Conservation (phyloP, 345 rosid genomes). For the Excoecaria cochinchinensis region DNA sequence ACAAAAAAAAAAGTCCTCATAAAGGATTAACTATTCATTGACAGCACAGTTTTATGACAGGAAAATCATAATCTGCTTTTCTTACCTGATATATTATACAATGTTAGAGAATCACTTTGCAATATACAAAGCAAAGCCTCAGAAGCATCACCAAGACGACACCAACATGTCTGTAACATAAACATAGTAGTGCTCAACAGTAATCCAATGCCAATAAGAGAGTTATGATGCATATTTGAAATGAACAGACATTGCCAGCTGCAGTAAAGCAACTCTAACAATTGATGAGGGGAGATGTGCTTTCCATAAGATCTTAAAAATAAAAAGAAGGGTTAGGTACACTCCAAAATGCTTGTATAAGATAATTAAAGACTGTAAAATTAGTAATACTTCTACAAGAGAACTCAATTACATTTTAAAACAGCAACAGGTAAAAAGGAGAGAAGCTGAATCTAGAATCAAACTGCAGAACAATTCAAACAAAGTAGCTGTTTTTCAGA, state of each 20-base stretch:
- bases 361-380: not conserved
- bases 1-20: not conserved
- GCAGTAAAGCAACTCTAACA: not conserved
- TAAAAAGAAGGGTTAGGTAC: not conserved
- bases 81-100: conserved; percentile 79
- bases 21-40: not conserved
- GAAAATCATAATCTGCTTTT: conserved; percentile 24
- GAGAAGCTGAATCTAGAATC: not conserved
- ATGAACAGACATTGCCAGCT: not conserved
- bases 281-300: not conserved
- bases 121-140: conserved; percentile 80
- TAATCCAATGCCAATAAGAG: not conserved
- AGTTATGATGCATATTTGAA: not conserved
- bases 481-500: not conserved
- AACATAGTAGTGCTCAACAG: not conserved
- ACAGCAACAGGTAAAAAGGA: not conserved
- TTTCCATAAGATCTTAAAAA: not conserved
- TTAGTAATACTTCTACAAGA: not conserved
- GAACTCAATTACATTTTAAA: not conserved
- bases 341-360: not conserved
- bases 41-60: not conserved
- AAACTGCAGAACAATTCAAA: not conserved
- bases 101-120: conserved; percentile 59
- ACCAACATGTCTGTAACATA: conserved; percentile 79
- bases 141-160: conserved; percentile 55